These are phyloP conservation scores for Marasmius fiardii DNA, from an alignment of 1,284 basidiomycete species.

Conservation along the genomic window DNA sequence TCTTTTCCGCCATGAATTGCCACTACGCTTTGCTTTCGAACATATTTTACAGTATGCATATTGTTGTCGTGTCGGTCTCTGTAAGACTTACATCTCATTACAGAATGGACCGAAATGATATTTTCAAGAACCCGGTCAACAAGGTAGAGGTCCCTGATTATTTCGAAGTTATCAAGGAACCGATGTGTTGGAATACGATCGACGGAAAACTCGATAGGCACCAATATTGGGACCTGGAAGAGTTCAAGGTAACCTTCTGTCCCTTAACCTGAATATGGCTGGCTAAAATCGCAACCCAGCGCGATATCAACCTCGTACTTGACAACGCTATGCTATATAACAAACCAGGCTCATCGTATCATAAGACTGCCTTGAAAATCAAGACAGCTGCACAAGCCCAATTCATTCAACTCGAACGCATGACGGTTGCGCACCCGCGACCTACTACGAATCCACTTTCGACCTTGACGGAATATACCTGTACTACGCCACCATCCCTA, in stretches of 20 bases:
- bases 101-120: constrained; percentile 73
- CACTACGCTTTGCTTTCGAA: constrained; percentile 66
- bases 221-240: constrained; percentile 71
- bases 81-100: constrained; percentile 9
- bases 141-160: constrained; percentile 87
- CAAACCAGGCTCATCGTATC: constrained; percentile 66
- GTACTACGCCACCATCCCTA: constrained; percentile 3
- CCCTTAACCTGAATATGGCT: neutral
- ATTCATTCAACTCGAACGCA: neutral
- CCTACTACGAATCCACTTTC: neutral
- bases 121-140: constrained; percentile 84
- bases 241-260: constrained; percentile 64
- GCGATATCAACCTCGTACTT: constrained; percentile 80
- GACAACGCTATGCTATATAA: constrained; percentile 91
- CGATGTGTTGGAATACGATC: constrained; percentile 90
- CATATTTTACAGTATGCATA: constrained; percentile 64
- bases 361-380: constrained; percentile 73
- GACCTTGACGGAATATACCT: neutral
- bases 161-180: constrained; percentile 80
- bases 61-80: constrained; percentile 2
- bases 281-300: constrained; percentile 36
- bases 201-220: constrained; percentile 76
- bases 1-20: constrained; percentile 66
- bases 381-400: constrained; percentile 43
- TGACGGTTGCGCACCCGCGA: neutral